These are phyloP conservation scores for Phytophthora idaei DNA, from an alignment of 352 stramenopile genomes.

Conservation along the genomic window DNA sequence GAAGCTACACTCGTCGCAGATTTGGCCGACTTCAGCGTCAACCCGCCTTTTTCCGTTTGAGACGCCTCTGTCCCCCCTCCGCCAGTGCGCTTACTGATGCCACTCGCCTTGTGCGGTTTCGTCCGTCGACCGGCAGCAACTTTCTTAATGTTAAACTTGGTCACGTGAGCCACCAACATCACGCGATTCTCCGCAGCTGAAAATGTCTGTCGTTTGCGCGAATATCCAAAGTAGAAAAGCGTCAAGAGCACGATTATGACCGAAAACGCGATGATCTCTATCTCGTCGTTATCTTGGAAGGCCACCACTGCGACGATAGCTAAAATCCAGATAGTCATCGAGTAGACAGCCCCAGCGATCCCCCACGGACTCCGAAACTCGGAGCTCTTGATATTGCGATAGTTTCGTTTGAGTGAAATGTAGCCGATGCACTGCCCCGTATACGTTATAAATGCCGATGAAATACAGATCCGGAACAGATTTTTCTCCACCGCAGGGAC, in stretches of 20 bases:
- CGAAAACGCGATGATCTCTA: constrained; percentile 33
- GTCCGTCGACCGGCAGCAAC: constrained; percentile 7
- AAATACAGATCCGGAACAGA: constrained; percentile 40
- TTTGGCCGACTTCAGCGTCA: too few species aligned
- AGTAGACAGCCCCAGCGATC: constrained; percentile 32
- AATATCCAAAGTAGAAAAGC: constrained; percentile 45
- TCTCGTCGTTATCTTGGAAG: constrained; percentile 34
- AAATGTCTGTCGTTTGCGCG: constrained; percentile 43
- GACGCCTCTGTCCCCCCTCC: constrained; percentile 18
- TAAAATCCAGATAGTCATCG: constrained; percentile 35
- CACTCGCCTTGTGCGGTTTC: constrained; percentile 4
- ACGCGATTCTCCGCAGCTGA: constrained; percentile 48
- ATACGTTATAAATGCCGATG: constrained; percentile 47
- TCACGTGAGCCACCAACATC: constrained; percentile 53
- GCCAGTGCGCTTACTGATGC: constrained; percentile 15
- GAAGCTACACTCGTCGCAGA: too few species aligned
- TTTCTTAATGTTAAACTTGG: constrained; percentile 42
- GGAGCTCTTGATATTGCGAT: constrained; percentile 46
- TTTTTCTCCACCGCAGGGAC: constrained; percentile 23
- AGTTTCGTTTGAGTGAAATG: constrained; percentile 44
- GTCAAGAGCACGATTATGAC: constrained; percentile 17
- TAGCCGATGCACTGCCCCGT: constrained; percentile 48
- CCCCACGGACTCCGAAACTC: constrained; percentile 49
- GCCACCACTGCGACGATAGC: constrained; percentile 28
- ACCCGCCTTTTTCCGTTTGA: constrained; percentile 10